Evolutionary conservation across 1,284 basidiomycete species (phyloP).

Genomic region (Trichosporon faecale): DNA sequence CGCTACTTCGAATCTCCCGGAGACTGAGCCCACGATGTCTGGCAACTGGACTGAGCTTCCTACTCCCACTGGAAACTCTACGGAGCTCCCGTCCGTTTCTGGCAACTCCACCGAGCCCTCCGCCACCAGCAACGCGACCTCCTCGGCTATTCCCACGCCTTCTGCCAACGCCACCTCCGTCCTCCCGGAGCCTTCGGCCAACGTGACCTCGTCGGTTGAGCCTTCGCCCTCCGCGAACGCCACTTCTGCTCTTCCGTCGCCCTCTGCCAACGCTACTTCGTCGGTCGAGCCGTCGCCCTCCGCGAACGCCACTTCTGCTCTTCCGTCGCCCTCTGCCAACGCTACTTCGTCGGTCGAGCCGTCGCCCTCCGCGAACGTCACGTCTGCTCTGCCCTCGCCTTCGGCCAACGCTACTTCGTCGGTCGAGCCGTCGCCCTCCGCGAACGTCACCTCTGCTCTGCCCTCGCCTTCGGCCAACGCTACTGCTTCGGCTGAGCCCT

Average conservation of each 20-base stretch:
- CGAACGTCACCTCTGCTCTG: slow-evolving; percentile 11
- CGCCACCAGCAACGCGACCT: slow-evolving; percentile 2
- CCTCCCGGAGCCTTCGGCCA: background rate
- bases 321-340: slow-evolving; percentile 2
- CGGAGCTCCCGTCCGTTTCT: slow-evolving; percentile 13
- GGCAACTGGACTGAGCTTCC: background rate
- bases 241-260: slow-evolving; percentile 8
- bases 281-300: slow-evolving; percentile 11
- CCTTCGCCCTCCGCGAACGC: slow-evolving; percentile 3
- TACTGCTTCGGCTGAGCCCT: background rate
- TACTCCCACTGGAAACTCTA: slow-evolving; percentile 10
- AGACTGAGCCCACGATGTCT: background rate
- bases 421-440: background rate
- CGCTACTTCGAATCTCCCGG: slow-evolving; percentile 1
- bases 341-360: slow-evolving; percentile 8
- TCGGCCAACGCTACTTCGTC: slow-evolving; percentile 4
- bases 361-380: slow-evolving; percentile 8
- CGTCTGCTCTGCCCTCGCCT: background rate
- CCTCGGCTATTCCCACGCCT: slow-evolving; percentile 11
- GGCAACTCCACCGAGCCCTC: slow-evolving; percentile 13
- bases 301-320: slow-evolving; percentile 18
- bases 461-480: background rate
- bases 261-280: slow-evolving; percentile 4
- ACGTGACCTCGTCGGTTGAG: slow-evolving; percentile 7
- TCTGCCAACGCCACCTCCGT: slow-evolving; percentile 9